A percentile compares a stretch with the other conserved stretches of the same genome.
These are phyloP conservation scores for Neofusicoccum sp. DNA, from an alignment of 2,329 filamentous ascomycete species.

Conservation along the genomic window DNA sequence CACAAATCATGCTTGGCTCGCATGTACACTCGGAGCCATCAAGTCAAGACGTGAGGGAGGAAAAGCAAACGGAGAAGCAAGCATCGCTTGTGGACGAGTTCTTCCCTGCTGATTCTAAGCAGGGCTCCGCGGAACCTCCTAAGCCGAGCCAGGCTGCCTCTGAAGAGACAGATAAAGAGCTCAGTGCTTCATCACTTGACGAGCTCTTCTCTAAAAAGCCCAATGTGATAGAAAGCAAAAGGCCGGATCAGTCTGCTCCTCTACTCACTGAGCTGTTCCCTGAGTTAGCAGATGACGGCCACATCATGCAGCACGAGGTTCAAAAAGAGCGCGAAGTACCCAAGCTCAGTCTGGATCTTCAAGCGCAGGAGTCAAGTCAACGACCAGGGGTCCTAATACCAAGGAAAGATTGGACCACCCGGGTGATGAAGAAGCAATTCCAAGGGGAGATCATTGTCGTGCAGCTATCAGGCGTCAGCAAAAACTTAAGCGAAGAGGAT, in stretches of 20 bases:
- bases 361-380: neutral
- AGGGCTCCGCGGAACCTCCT: too few species aligned
- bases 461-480: slow-evolving; percentile 48
- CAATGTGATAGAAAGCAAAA: neutral
- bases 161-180: too few species aligned
- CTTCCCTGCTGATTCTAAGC: neutral
- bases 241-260: neutral
- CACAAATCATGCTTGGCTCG: neutral
- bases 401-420: neutral
- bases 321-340: neutral
- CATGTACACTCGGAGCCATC: neutral
- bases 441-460: slow-evolving; percentile 23
- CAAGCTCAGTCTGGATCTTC: slow-evolving; percentile 6
- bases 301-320: neutral
- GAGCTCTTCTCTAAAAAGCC: neutral
- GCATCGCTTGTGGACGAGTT: neutral
- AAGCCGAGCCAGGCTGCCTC: too few species aligned
- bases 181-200: neutral
- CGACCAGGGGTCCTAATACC: neutral
- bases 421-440: neutral
- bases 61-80: neutral
- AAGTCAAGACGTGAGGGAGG: neutral
- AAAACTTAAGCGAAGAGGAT: slow-evolving; percentile 66
- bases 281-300: neutral
- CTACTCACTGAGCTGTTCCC: slow-evolving; percentile 13